These are phyloP conservation scores for Cyclotella atomus DNA, from an alignment of 108 stramenopile genomes.

Conservation along the genomic window DNA sequence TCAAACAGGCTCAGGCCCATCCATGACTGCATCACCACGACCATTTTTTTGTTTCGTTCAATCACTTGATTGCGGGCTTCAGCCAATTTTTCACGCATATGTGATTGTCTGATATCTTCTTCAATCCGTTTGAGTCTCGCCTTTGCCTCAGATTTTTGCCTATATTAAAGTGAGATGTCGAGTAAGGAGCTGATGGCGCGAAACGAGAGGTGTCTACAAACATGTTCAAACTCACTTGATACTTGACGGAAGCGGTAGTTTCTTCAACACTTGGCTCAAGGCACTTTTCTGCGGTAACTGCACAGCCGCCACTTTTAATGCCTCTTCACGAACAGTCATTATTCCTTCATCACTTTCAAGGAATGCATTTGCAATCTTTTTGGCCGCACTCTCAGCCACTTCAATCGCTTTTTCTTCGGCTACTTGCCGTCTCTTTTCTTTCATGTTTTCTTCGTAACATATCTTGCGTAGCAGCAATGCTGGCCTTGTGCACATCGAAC, in stretches of 20 bases:
- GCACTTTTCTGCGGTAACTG: not conserved
- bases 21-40: constrained; percentile 39
- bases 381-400: constrained; percentile 31
- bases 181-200: not conserved
- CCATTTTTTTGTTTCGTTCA: constrained; percentile 24
- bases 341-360: constrained; percentile 41
- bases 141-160: constrained; percentile 2
- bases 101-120: constrained; percentile 34
- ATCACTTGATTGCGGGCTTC: constrained; percentile 19
- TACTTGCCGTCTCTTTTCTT: constrained; percentile 26
- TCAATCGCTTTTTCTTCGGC: constrained; percentile 25
- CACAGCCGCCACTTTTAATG: constrained; percentile 13
- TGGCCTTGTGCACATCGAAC: constrained; percentile 53
- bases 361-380: constrained; percentile 22
- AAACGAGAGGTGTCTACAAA: not conserved
- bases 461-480: constrained; percentile 43
- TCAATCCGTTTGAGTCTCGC: constrained; percentile 25
- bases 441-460: constrained; percentile 48
- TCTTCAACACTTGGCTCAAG: constrained; percentile 6
- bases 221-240: not conserved
- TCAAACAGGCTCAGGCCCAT: constrained; percentile 37
- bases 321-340: constrained; percentile 38
- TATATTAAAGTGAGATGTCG: not conserved
- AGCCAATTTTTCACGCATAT: constrained; percentile 26
- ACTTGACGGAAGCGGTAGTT: not conserved